Evolutionary conservation across 2,329 filamentous ascomycete species (phyloP).

Genomic region (Diaporthe longicolla): DNA sequence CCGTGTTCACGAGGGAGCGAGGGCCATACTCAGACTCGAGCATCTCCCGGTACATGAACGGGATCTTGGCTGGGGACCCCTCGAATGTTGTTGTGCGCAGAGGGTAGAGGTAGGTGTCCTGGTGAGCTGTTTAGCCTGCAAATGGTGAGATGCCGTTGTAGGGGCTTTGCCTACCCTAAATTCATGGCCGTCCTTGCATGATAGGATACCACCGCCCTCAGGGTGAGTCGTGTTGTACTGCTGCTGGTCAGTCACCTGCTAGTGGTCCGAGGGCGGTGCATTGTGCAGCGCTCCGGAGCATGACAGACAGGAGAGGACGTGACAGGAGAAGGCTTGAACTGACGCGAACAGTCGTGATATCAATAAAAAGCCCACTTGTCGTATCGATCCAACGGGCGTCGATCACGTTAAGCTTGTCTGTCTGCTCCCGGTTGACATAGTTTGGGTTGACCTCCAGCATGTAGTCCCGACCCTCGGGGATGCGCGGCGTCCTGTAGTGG

Average conservation of each 20-base stretch:
- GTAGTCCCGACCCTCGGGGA: constrained; percentile 58
- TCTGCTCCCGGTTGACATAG: constrained; percentile 54
- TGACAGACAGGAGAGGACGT: background rate
- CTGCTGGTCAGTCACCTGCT: background rate
- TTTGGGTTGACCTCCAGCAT: constrained; percentile 65
- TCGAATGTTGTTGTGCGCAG: constrained; percentile 79
- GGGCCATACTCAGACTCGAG: constrained; percentile 70
- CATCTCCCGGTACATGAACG: constrained; percentile 72
- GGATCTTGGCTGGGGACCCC: constrained; percentile 75
- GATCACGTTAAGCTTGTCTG: constrained; percentile 59
- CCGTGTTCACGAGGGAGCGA: constrained; percentile 63
- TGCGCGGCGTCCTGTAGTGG: constrained; percentile 57
- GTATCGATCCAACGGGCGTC: constrained; percentile 66
- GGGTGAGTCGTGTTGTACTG: constrained; percentile 60
- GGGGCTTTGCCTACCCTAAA: constrained; percentile 55
- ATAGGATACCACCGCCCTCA: constrained; percentile 60
- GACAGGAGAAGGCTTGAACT: background rate
- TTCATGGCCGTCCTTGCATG: constrained; percentile 66
- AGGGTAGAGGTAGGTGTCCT: constrained; percentile 75
- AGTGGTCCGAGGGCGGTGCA: background rate
- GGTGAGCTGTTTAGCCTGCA: constrained; percentile 35
- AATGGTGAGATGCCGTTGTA: background rate
- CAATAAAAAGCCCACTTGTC: constrained; percentile 62
- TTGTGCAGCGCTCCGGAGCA: background rate
- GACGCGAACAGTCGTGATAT: constrained; percentile 63